Percentiles rank a stretch among this genome's conserved stretches.
Conservation (phyloP, 306 rosid species). For the Cyclanthera cordifolia region DNA sequence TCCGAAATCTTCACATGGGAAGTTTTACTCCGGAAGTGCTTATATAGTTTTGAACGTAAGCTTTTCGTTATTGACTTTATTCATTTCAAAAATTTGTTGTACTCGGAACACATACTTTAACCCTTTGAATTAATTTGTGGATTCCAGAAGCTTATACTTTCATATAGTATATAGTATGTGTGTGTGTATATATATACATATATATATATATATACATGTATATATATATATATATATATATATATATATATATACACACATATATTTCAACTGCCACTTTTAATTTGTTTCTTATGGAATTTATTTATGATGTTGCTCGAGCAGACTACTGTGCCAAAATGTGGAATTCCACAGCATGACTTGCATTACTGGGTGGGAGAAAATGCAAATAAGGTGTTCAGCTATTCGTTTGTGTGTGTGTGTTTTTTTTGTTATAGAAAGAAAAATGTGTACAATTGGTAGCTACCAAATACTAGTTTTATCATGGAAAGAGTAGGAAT, state of each 20-base stretch:
- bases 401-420: not conserved
- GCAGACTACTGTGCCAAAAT: conserved; percentile 60
- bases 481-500: not conserved
- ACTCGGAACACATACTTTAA: not conserved
- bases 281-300: not conserved
- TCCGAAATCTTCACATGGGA: conserved; percentile 53
- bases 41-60: conserved; percentile 79
- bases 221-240: no score
- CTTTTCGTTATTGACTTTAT: not conserved
- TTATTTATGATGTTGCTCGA: conserved; percentile 21
- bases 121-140: not conserved
- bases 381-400: conserved; percentile 4
- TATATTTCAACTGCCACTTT: not conserved
- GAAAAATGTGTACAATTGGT: not conserved
- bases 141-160: not conserved
- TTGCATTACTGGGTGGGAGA: conserved; percentile 85
- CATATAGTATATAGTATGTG: no score
- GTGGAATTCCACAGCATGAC: conserved; percentile 59
- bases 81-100: not conserved
- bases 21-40: conserved; percentile 76
- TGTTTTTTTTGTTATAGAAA: not conserved
- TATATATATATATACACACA: no score
- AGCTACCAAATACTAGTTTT: not conserved
- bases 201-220: no score
- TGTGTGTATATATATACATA: no score